phyloP scores from a whole-genome alignment of 192 early-diverging fungal species.

The Spizellomyces punctatus region DNA sequence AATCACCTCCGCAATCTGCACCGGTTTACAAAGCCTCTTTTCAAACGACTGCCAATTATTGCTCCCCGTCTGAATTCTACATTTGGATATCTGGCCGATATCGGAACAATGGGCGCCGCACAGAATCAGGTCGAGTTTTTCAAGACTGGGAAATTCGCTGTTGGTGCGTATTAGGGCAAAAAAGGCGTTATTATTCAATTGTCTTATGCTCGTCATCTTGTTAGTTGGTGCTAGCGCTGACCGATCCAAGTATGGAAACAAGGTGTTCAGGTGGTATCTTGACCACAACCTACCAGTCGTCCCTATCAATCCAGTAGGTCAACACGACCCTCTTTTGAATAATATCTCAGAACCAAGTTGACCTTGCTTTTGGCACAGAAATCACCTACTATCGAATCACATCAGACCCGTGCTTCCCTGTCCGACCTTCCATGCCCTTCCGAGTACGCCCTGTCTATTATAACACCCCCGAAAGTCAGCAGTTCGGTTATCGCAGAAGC shows the following conservation, averaged over 20 bases:
- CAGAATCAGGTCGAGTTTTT: not conserved
- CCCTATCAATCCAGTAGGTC: conserved; percentile 48
- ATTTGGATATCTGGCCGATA: not conserved
- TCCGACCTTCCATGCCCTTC: conserved; percentile 37
- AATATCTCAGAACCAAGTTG: too few species aligned
- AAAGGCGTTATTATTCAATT: not conserved
- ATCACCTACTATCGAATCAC: not conserved
- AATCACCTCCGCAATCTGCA: too few species aligned
- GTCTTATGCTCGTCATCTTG: not conserved
- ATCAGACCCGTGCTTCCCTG: conserved; percentile 36
- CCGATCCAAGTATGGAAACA: conserved; percentile 81
- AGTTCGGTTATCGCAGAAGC: conserved; percentile 59
- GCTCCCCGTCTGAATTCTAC: too few species aligned
- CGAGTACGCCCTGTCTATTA: conserved; percentile 63
- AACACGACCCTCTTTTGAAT: not conserved
- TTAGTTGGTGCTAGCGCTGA: conserved; percentile 74
- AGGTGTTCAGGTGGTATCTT: conserved; percentile 75
- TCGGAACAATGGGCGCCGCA: not conserved
- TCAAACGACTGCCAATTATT: too few species aligned
- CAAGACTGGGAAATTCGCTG: conserved; percentile 1
- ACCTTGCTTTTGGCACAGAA: too few species aligned
- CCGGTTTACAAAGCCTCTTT: too few species aligned
- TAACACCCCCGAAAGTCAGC: conserved; percentile 72
- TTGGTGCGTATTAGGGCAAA: not conserved
- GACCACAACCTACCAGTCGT: conserved; percentile 28